These are phyloP conservation scores for Sclerotinia subarctica DNA, from an alignment of 2,329 filamentous ascomycete species.

Conservation along the genomic window DNA sequence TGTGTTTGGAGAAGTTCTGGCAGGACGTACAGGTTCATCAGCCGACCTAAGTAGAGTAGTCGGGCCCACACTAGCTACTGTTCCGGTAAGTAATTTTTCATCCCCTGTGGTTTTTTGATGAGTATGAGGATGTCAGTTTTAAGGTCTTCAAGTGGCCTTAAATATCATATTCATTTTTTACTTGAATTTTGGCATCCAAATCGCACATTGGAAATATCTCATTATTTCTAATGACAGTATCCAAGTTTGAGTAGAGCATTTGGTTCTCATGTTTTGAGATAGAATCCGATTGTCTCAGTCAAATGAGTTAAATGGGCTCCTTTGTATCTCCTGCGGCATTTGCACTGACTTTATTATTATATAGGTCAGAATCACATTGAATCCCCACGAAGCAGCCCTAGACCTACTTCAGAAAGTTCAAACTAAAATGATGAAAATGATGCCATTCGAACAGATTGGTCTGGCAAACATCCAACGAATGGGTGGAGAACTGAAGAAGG, in stretches of 20 bases:
- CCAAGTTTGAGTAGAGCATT: background rate
- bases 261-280: background rate
- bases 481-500: conserved; percentile 21
- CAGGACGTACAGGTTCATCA: conserved; percentile 43
- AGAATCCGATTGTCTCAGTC: background rate
- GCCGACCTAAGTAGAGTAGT: conserved; percentile 43
- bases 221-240: background rate
- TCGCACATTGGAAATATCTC: background rate
- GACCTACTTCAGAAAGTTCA: conserved; percentile 5
- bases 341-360: background rate
- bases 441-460: conserved; percentile 50
- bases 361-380: conserved; percentile 6
- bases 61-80: conserved; percentile 44
- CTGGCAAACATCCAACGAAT: conserved; percentile 28
- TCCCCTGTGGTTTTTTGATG: conserved; percentile 18
- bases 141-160: background rate
- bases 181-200: background rate
- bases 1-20: conserved; percentile 45
- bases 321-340: background rate
- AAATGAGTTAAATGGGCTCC: background rate
- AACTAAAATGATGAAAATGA: conserved; percentile 28
- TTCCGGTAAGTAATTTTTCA: conserved; percentile 43
- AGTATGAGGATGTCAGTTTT: background rate
- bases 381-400: background rate
- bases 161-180: background rate